phyloP scores from a whole-genome alignment of 306 rosid species.

The Vicia faba region DNA sequence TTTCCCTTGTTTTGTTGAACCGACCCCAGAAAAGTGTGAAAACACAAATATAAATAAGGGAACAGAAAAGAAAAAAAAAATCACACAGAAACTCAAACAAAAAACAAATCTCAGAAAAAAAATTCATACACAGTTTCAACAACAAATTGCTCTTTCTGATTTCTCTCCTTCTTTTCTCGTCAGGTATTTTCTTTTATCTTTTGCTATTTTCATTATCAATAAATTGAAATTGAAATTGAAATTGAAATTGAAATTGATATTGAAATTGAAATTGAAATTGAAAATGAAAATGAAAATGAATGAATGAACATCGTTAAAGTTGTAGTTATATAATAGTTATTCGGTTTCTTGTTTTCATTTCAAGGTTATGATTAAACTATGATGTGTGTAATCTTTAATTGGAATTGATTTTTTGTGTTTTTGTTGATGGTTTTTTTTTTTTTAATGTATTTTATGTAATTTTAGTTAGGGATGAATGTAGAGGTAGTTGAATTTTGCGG shows the following conservation, averaged over 20 bases:
- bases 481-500: neutral
- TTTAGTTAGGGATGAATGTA: neutral
- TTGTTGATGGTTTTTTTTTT: neutral
- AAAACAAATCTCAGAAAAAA: constrained; percentile 26
- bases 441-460: neutral
- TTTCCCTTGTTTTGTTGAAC: constrained; percentile 6
- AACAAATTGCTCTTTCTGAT: constrained; percentile 5
- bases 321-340: neutral
- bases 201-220: neutral
- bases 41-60: neutral
- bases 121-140: constrained; percentile 21
- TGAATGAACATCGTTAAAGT: neutral
- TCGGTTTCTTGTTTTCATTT: neutral
- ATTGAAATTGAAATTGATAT: neutral
- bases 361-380: neutral
- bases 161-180: constrained; percentile 5
- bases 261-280: neutral
- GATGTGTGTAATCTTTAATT: neutral
- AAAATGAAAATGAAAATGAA: neutral
- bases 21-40: constrained; percentile 6
- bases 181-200: constrained; percentile 24
- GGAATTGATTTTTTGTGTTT: neutral
- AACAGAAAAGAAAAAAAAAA: neutral
- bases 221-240: neutral
- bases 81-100: neutral